A percentile compares a stretch with the other conserved stretches of the same genome.
phyloP scores from a whole-genome alignment of 495 filamentous ascomycete genomes.

The Ramalina peruviana region DNA sequence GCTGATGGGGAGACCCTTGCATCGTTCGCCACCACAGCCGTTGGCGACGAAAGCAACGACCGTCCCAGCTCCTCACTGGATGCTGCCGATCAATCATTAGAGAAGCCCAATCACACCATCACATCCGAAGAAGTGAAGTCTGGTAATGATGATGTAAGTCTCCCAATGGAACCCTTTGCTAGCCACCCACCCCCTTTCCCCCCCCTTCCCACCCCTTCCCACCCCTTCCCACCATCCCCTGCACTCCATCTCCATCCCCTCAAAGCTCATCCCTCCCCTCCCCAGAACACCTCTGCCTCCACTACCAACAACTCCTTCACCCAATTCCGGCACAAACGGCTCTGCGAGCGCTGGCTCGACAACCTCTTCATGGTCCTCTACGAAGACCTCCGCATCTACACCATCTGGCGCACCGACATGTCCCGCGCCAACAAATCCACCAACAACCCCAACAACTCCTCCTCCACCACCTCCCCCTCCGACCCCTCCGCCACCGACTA shows the following conservation, averaged over 20 bases:
- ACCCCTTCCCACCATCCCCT: too few species aligned
- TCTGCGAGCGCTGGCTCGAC: conserved; percentile 96
- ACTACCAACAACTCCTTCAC: conserved; percentile 39
- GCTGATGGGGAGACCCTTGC: conserved; percentile 25
- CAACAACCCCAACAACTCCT: conserved; percentile 68
- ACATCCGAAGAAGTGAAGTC: conserved; percentile 70
- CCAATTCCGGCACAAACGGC: conserved; percentile 83
- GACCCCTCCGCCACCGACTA: conserved; percentile 80
- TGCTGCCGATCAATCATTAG: conserved; percentile 38
- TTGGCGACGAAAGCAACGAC: conserved; percentile 20
- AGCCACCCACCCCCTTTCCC: too few species aligned
- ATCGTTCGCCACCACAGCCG: conserved; percentile 15
- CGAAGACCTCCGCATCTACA: conserved; percentile 94
- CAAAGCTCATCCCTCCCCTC: too few species aligned
- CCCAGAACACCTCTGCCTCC: conserved; percentile 9
- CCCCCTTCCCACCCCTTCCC: too few species aligned
- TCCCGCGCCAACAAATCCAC: conserved; percentile 51
- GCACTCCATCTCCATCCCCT: too few species aligned
- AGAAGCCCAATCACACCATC: conserved; percentile 70
- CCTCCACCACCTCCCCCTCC: conserved; percentile 82
- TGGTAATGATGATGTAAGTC: conserved; percentile 62
- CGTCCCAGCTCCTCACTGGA: conserved; percentile 25
- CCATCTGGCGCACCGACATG: conserved; percentile 97
- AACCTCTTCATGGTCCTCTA: conserved; percentile 99
- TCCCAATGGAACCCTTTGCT: neutral